Evolutionary conservation across 176 grass and related monocot species (phyloP).

Genomic region (Puya raimondii): DNA sequence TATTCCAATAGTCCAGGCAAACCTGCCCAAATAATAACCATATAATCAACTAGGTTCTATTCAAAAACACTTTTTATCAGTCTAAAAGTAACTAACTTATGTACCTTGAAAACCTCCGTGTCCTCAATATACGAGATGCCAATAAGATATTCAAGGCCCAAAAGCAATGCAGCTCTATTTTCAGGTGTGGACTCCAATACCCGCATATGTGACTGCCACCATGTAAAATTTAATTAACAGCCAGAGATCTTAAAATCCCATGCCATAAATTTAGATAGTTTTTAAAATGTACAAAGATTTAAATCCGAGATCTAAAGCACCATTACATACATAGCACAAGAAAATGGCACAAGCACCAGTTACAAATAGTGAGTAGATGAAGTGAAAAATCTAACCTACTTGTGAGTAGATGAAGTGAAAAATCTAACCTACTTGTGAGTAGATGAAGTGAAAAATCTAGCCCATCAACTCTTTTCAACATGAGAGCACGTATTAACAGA

Average conservation of each 20-base stretch:
- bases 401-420: not conserved
- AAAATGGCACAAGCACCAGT: not conserved
- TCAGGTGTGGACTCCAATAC: constrained; percentile 72
- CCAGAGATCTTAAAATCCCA: not conserved
- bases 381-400: not conserved
- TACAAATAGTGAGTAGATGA: not conserved
- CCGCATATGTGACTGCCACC: constrained; percentile 67
- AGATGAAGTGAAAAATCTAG: not conserved
- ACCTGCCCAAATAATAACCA: constrained; percentile 39
- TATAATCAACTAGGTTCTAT: not conserved
- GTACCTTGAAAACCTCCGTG: constrained; percentile 99
- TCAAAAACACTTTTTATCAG: not conserved
- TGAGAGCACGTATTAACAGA: not conserved
- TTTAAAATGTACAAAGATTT: not conserved
- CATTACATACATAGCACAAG: not conserved
- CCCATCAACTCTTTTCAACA: not conserved
- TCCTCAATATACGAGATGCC: constrained; percentile 98
- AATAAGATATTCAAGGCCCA: constrained; percentile 94
- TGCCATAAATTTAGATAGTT: not conserved
- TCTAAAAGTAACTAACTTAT: not conserved
- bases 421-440: not conserved
- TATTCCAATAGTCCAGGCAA: constrained; percentile 98
- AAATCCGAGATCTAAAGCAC: not conserved
- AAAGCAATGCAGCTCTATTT: constrained; percentile 63
- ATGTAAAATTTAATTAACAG: not conserved